Base-by-base conservation (phyloP, 306 rosid species). In the Glycyrrhiza uralensis region DNA sequence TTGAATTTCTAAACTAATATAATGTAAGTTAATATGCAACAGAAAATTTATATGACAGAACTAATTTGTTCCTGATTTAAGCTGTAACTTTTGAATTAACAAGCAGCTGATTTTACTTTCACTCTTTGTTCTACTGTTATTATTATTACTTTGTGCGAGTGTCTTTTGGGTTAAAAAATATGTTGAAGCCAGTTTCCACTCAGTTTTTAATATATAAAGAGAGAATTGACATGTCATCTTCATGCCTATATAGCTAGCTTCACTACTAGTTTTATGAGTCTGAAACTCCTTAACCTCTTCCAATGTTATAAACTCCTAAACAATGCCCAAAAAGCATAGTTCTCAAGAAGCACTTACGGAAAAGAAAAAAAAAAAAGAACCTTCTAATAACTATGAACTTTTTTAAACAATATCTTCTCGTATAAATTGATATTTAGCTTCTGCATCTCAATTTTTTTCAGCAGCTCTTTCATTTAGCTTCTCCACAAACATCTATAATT, bases 221-320 rank as follows among this genome's bases (percentile, higher is more conserved):
- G 19, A 41, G 13, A 50, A 65, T 63, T 22, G 26, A n/a, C 57
- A 65, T 39, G 49, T 44, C 23, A 29, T 23, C 39, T 55, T 54
- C 20, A 55, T 0, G 4, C 13, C 8, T 18, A 42, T 41, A 66
- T 22, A 50, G 54, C 33, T 17, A 6, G 17, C 51, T 33, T 13
- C 74, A 41, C 55, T 52, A 20, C 26, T 28, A 18, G n/a, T 39
- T 33, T 62, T 20, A 60, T 1, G 23, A 17, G 38, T 29, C 29
- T n/a, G 23, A 22, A 58, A 41, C 15, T 45, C 47, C 17, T 54
- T 13, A 49, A 35, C 6, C 38, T 56, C 47, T 12, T 66, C 32
- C 18, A 50, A 51, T 67, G 47, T 50, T 49, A 54, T 46, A 65
- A 73, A 54, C 30, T 30, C 74, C 74, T 46, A 68, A 51, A 66